phyloP scores from a whole-genome alignment of 208 protist genomes.

The Leishmania tropica region DNA sequence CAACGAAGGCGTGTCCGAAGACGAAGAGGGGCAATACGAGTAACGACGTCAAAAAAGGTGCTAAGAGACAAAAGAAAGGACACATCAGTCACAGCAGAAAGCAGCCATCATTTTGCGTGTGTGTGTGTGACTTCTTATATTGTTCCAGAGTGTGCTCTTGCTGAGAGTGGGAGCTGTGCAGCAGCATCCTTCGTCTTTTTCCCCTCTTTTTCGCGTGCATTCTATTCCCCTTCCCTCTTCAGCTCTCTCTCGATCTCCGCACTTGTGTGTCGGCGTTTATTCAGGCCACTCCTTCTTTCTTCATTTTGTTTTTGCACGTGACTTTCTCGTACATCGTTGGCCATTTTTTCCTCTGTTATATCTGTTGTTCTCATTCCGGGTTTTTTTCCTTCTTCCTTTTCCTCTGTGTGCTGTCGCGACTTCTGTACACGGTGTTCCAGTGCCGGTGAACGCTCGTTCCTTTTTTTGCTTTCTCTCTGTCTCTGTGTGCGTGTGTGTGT shows the following conservation, averaged over 20 bases:
- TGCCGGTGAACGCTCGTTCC: neutral
- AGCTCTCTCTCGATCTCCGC: neutral
- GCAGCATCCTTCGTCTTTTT: neutral
- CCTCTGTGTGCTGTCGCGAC: neutral
- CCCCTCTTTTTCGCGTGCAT: neutral
- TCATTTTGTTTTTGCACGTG: neutral
- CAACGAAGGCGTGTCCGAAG: neutral
- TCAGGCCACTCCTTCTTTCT: neutral
- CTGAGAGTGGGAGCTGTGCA: neutral
- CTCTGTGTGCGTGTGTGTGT: neutral
- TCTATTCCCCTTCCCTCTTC: neutral
- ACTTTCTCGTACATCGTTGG: neutral
- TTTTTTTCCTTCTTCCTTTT: neutral
- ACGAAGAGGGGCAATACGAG: neutral
- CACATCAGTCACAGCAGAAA: neutral
- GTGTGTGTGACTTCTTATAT: neutral
- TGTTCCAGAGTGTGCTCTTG: neutral
- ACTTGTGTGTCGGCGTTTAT: neutral
- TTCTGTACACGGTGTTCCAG: neutral
- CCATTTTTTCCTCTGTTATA: neutral
- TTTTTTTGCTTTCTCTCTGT: neutral
- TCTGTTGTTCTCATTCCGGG: constrained; percentile 9
- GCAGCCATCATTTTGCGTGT: neutral
- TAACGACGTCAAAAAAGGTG: neutral
- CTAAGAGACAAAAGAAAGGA: neutral